Percentiles rank a stretch among this genome's conserved stretches.
Evolutionary conservation across 495 filamentous ascomycete species (phyloP).

Genomic region (Cercophora samala): DNA sequence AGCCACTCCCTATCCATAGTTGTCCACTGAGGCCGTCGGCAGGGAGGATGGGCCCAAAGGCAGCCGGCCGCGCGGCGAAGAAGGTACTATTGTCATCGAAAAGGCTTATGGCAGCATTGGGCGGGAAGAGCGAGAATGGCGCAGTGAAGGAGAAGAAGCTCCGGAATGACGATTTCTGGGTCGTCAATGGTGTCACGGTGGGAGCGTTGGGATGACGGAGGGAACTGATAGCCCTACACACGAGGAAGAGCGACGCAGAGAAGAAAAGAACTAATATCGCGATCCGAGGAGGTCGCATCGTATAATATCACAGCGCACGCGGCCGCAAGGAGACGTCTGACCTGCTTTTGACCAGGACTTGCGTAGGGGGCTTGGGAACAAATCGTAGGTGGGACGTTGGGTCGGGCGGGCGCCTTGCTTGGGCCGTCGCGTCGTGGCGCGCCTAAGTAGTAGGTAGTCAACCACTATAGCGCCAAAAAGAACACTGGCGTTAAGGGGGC

Average conservation of each 20-base stretch:
- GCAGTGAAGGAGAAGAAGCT: conserved; percentile 48
- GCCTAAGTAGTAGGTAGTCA: conserved; percentile 8
- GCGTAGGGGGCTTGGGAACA: background rate
- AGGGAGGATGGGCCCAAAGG: conserved; percentile 82
- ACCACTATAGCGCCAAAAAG: background rate
- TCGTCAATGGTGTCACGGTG: conserved; percentile 21
- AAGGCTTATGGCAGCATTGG: conserved; percentile 89
- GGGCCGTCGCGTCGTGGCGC: conserved; percentile 15
- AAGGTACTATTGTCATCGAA: conserved; percentile 98
- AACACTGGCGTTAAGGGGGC: background rate
- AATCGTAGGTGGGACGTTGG: background rate
- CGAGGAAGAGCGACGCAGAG: conserved; percentile 46
- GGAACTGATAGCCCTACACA: conserved; percentile 43
- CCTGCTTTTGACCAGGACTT: background rate
- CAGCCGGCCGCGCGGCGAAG: conserved; percentile 88
- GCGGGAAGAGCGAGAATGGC: conserved; percentile 78
- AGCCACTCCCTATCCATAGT: conserved; percentile 87
- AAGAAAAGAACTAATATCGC: conserved; percentile 47
- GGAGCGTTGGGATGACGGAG: conserved; percentile 27
- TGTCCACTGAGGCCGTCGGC: conserved; percentile 73
- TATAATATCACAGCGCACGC: conserved; percentile 12
- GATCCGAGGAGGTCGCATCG: conserved; percentile 48
- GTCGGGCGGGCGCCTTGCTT: conserved; percentile 6
- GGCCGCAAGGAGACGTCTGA: background rate
- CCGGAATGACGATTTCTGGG: conserved; percentile 36